phyloP scores from a whole-genome alignment of 1,139 yeast genomes.

The Taiozyma sp. region DNA sequence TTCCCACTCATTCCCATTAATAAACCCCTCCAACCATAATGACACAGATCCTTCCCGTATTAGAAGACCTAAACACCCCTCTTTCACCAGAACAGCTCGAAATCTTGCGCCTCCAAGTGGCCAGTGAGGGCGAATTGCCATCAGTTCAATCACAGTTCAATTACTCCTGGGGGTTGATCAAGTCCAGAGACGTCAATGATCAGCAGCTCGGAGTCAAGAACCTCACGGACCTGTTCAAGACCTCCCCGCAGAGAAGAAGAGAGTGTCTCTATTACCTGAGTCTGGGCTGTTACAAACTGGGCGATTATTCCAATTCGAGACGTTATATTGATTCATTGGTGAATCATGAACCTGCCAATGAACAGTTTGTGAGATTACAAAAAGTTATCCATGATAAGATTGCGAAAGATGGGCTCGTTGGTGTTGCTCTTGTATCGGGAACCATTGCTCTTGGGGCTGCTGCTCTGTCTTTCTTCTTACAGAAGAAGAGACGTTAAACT shows the following conservation, averaged over 20 bases:
- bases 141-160: constrained; percentile 84
- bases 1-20: too few species aligned
- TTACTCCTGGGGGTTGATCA: constrained; percentile 93
- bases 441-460: constrained; percentile 81
- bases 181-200: constrained; percentile 52
- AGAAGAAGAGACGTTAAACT: constrained; percentile 4
- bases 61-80: constrained; percentile 40
- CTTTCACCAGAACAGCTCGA: constrained; percentile 70
- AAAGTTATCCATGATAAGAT: constrained; percentile 78
- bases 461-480: constrained; percentile 51
- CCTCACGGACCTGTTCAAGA: constrained; percentile 68
- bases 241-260: constrained; percentile 76
- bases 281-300: constrained; percentile 82
- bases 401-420: constrained; percentile 82
- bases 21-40: neutral
- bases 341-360: constrained; percentile 75
- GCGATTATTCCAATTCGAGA: constrained; percentile 82
- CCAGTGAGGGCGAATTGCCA: constrained; percentile 74
- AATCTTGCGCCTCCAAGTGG: constrained; percentile 70
- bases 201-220: constrained; percentile 78
- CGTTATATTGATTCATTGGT: constrained; percentile 77
- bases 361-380: constrained; percentile 68
- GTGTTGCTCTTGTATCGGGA: constrained; percentile 83
- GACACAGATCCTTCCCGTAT: constrained; percentile 7
- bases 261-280: constrained; percentile 88